Evolutionary conservation across 148 eudicot genomes (phyloP).

Genomic region (Arctostaphylos glauca): DNA sequence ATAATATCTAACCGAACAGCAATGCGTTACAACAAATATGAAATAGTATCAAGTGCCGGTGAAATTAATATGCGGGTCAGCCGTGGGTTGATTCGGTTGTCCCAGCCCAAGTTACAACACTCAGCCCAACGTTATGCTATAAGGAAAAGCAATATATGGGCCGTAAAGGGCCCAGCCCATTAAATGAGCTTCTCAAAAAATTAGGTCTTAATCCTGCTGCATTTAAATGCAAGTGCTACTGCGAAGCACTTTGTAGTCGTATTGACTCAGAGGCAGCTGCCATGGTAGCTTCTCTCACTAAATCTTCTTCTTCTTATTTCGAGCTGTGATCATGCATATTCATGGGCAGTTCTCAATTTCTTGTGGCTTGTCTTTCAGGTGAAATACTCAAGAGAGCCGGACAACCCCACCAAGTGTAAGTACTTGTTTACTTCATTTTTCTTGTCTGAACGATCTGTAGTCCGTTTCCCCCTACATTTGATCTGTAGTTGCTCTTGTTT

Average conservation of each 20-base stretch:
- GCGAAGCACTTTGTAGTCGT: not conserved
- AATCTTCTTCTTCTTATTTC: not conserved
- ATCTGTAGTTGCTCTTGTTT: not conserved
- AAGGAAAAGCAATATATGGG: not conserved
- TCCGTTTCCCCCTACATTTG: not conserved
- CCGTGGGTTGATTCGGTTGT: not conserved
- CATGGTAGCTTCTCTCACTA: not conserved
- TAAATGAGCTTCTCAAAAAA: not conserved
- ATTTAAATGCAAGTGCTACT: not conserved
- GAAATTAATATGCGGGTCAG: not conserved
- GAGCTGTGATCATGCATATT: not conserved
- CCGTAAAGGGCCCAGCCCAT: not conserved
- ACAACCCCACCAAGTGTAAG: conserved; percentile 69
- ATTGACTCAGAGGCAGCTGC: not conserved
- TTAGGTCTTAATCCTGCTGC: not conserved
- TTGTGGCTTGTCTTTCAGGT: conserved; percentile 26
- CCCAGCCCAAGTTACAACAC: not conserved
- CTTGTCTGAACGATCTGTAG: not conserved
- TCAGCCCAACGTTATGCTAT: too few relatives aligned
- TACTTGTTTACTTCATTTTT: not conserved
- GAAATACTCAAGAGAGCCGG: conserved; percentile 74
- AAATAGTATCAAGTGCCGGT: too few relatives aligned
- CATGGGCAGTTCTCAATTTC: not conserved
- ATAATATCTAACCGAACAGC: too few relatives aligned
- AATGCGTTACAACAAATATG: too few relatives aligned